Evolutionary conservation across 148 eudicot genomes (phyloP).

Genomic region (Spergularia bocconei): DNA sequence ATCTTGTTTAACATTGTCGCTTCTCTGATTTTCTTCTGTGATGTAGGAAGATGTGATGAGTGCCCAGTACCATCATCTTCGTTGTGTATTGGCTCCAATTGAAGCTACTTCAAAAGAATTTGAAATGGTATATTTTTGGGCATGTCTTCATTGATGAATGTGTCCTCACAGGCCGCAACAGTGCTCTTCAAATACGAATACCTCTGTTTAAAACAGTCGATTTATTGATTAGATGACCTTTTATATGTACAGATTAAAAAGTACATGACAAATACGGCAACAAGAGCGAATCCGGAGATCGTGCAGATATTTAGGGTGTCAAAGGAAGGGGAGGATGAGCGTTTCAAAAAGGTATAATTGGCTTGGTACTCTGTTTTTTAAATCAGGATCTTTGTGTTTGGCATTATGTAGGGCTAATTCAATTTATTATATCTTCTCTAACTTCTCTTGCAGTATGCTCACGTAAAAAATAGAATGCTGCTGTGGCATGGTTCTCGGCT

Average conservation of each 20-base stretch:
- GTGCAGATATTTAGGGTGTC: constrained; percentile 12
- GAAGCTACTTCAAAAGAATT: constrained; percentile 12
- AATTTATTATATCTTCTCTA: not conserved
- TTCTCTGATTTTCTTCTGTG: not conserved
- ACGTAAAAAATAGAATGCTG: constrained; percentile 10
- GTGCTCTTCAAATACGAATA: not conserved
- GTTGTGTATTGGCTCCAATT: constrained; percentile 15
- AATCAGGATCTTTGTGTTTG: not conserved
- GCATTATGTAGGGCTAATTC: not conserved
- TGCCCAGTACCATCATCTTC: constrained; percentile 12
- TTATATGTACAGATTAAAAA: constrained; percentile 11
- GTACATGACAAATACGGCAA: constrained; percentile 16
- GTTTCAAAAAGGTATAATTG: constrained; percentile 6
- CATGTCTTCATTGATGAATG: too few species aligned
- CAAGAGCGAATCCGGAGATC: not conserved
- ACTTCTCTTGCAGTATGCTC: constrained; percentile 15
- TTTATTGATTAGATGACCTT: not conserved
- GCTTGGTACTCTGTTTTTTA: not conserved
- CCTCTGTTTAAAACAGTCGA: not conserved
- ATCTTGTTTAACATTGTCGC: not conserved
- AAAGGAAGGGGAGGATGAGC: constrained; percentile 16
- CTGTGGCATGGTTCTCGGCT: constrained; percentile 22
- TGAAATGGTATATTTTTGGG: constrained; percentile 1
- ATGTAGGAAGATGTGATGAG: constrained; percentile 14
- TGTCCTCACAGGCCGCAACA: not conserved